These are phyloP conservation scores for Microcera coccophila DNA, from an alignment of 2,329 filamentous ascomycete species.

Conservation along the genomic window DNA sequence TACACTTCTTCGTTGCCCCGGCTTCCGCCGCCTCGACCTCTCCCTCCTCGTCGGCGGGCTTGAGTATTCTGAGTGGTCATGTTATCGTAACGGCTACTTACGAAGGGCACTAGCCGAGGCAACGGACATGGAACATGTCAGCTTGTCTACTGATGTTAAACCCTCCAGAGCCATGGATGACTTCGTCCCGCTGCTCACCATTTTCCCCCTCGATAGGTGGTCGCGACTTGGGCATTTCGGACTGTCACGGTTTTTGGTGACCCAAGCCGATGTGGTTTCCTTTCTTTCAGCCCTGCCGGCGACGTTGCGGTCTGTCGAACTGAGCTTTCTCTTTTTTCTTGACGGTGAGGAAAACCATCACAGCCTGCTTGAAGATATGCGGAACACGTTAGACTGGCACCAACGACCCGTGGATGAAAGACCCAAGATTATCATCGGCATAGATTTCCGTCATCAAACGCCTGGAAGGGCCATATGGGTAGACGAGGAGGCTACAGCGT, in stretches of 20 bases:
- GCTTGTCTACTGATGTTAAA: constrained; percentile 6
- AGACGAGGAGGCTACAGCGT: not conserved
- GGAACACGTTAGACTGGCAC: constrained; percentile 5
- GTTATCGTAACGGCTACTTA: not conserved
- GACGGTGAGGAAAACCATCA: constrained; percentile 1
- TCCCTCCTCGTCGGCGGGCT: constrained; percentile 1
- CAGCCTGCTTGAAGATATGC: constrained; percentile 6
- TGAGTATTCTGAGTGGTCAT: not conserved
- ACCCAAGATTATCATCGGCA: constrained; percentile 2
- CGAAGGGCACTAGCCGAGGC: constrained; percentile 2
- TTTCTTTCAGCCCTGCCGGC: constrained; percentile 27
- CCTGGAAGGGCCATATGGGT: not conserved
- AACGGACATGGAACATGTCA: constrained; percentile 20
- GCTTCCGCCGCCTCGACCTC: constrained; percentile 5
- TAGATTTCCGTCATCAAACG: not conserved
- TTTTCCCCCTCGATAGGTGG: constrained; percentile 32
- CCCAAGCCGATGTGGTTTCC: constrained; percentile 23
- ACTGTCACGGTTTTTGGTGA: constrained; percentile 26
- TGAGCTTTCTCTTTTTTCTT: constrained; percentile 31
- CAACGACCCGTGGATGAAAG: not conserved
- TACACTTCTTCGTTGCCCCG: not conserved
- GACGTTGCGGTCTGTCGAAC: constrained; percentile 29
- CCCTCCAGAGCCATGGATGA: not conserved
- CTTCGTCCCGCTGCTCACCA: constrained; percentile 19
- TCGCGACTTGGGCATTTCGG: constrained; percentile 28